Evolutionary conservation across 176 grass and related monocot genomes (phyloP).

Genomic region (Pontederia crassipes): DNA sequence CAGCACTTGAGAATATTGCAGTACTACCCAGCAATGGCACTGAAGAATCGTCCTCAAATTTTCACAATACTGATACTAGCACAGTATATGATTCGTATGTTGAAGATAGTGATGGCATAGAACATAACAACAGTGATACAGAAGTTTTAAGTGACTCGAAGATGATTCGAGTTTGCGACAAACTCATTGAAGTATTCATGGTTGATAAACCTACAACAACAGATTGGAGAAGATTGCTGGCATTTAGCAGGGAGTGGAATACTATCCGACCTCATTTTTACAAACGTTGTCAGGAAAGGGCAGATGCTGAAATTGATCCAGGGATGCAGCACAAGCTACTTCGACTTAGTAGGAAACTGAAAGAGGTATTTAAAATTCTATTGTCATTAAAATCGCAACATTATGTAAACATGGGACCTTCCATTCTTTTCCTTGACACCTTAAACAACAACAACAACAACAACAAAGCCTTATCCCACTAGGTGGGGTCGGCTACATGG

Average conservation of each 20-base stretch:
- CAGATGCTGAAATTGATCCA: slow-evolving; percentile 51
- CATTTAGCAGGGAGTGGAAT: slow-evolving; percentile 73
- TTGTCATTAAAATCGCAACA: background rate
- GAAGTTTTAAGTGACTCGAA: slow-evolving; percentile 21
- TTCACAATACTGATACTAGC: slow-evolving; percentile 10
- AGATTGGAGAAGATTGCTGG: slow-evolving; percentile 80
- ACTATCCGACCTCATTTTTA: slow-evolving; percentile 69
- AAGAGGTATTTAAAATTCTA: slow-evolving; percentile 40
- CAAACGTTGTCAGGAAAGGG: slow-evolving; percentile 61
- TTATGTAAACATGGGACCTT: background rate
- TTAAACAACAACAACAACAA: too few relatives aligned
- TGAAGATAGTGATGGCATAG: slow-evolving; percentile 12
- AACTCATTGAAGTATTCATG: slow-evolving; percentile 75
- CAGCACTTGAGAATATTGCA: slow-evolving; percentile 33
- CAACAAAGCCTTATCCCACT: too few relatives aligned
- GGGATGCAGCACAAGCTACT: slow-evolving; percentile 77
- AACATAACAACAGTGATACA: slow-evolving; percentile 8
- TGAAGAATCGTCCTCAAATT: slow-evolving; percentile 34
- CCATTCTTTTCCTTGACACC: too few relatives aligned
- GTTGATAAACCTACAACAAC: slow-evolving; percentile 63
- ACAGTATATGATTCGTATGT: slow-evolving; percentile 10
- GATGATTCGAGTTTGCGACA: slow-evolving; percentile 72
- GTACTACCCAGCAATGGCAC: slow-evolving; percentile 20
- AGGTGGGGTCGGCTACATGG: too few relatives aligned
- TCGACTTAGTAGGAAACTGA: slow-evolving; percentile 64